Evolutionary conservation across 768 basidiomycete species (phyloP), one percentile per base, ranked within the genome.

Genomic region (Psilocybe cyanescens): DNA sequence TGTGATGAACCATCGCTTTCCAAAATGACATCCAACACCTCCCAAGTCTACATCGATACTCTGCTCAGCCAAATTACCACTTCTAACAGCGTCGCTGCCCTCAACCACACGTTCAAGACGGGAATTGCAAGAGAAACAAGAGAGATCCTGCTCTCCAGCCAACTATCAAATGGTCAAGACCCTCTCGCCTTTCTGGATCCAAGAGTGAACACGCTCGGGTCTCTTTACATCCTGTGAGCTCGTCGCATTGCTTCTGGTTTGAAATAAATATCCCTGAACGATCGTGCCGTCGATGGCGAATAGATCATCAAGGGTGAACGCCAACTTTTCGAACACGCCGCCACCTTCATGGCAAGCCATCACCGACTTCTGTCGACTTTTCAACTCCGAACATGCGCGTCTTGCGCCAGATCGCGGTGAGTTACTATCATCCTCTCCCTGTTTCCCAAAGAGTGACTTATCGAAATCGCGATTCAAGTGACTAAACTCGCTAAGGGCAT

Each of bases 141-240:
- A 31, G 89, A 90, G 19, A 69, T 77, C 14, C 76, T 88, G 51
- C 77, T 91, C 3, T 79, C 85, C 4, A 81, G 84, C 63, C 62
- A 79, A 9, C 69, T 91, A 6, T 70, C 81, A 0, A 79, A 81
- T 50, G 90, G 87, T 3, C 83, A 87, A 64, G 92, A 94, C 71
- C 92, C 92, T 8, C 68, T 94, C 54, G 58, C 74, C 2, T 70
- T 89, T 8, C 74, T 94, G 37, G 82, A 88, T 67, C 72, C 85
- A 28, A 72, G 76, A 31, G 68, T 67, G 31, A 83, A 91, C 70
- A 88, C 90, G 1, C 71, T 94, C 3, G 89, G 86, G 0, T 81
- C 86, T 45, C 72, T 94, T 45, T 89, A 86, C 66, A 90, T 94
- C 47, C 70, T 94, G 92, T 93, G 65, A 75, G 89, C 79, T 7